Conservation (phyloP, 2,329 filamentous ascomycete genomes). For the Calonectria fujianensis region DNA sequence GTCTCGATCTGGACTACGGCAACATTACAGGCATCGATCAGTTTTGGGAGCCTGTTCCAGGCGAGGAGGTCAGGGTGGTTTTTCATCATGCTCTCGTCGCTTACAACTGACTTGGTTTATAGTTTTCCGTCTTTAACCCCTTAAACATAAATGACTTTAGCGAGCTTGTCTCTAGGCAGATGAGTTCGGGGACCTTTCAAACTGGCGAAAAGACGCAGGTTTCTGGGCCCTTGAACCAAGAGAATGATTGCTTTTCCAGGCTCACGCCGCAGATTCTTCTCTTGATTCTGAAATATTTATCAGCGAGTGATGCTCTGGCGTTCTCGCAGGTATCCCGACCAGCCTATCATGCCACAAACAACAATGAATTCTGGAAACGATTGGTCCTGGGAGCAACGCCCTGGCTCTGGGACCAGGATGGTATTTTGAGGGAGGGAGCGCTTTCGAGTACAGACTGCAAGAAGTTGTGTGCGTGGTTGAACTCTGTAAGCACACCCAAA, state of each 20-base stretch:
- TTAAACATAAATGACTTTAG: constrained; percentile 1
- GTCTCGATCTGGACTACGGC: constrained; percentile 34
- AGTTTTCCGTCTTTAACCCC: constrained; percentile 34
- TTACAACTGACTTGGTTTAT: not conserved
- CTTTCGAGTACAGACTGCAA: not conserved
- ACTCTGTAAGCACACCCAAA: not conserved
- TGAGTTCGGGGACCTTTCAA: not conserved
- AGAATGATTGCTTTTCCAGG: constrained; percentile 5
- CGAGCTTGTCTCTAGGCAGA: not conserved
- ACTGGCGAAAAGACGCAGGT: not conserved
- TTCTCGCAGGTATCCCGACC: not conserved
- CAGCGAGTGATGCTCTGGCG: not conserved
- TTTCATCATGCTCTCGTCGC: no score
- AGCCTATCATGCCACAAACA: constrained; percentile 3
- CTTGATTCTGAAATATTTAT: not conserved
- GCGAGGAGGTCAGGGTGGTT: constrained; percentile 30
- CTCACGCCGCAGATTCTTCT: constrained; percentile 20
- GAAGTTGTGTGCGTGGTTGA: constrained; percentile 28
- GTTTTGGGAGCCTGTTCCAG: constrained; percentile 31
- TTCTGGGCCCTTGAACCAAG: not conserved
- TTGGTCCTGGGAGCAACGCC: constrained; percentile 6
- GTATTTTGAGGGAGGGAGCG: not conserved
- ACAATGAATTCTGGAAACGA: constrained; percentile 32
- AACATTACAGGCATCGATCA: constrained; percentile 16
- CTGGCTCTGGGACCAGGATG: constrained; percentile 33